Percentiles rank a stretch among this genome's conserved stretches.
These are phyloP conservation scores for Lichtheimia corymbifera DNA, from an alignment of 371 early-diverging fungal species.

Conservation along the genomic window DNA sequence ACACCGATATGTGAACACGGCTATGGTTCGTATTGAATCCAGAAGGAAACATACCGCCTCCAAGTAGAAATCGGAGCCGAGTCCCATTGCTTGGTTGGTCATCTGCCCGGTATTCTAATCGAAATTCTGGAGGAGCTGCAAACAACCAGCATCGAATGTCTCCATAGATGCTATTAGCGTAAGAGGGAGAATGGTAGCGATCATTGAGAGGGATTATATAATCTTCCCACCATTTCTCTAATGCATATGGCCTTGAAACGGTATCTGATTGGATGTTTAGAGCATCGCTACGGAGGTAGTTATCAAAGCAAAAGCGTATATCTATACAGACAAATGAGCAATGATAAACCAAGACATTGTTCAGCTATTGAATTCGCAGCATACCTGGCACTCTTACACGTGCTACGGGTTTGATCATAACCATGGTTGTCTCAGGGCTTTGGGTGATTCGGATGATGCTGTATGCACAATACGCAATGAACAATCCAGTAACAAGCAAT, in stretches of 20 bases:
- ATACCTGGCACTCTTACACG: not conserved
- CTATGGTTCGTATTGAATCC: not conserved
- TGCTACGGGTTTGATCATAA: not conserved
- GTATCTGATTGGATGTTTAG: not conserved
- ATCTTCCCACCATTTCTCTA: not conserved
- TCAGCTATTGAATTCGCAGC: too few relatives aligned
- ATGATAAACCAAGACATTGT: not conserved
- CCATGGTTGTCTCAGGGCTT: not conserved
- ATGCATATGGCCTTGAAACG: not conserved
- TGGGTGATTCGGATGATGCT: not conserved
- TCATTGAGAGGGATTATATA: not conserved
- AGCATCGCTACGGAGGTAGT: slow-evolving; percentile 3
- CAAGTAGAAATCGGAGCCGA: not conserved
- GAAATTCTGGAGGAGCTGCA: not conserved
- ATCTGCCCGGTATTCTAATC: not conserved
- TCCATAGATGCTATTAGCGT: not conserved
- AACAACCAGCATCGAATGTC: not conserved
- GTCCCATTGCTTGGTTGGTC: not conserved
- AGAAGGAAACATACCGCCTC: not conserved
- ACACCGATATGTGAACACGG: not conserved
- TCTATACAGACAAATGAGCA: slow-evolving; percentile 3
- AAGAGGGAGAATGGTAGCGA: too few relatives aligned
- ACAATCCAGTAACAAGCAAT: not conserved
- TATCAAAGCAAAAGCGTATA: slow-evolving; percentile 29
- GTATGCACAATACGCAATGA: not conserved